Percentiles rank a stretch among this genome's conserved stretches.
These are phyloP conservation scores for Mucor velutinosus DNA, from an alignment of 371 early-diverging fungal species.

Conservation along the genomic window DNA sequence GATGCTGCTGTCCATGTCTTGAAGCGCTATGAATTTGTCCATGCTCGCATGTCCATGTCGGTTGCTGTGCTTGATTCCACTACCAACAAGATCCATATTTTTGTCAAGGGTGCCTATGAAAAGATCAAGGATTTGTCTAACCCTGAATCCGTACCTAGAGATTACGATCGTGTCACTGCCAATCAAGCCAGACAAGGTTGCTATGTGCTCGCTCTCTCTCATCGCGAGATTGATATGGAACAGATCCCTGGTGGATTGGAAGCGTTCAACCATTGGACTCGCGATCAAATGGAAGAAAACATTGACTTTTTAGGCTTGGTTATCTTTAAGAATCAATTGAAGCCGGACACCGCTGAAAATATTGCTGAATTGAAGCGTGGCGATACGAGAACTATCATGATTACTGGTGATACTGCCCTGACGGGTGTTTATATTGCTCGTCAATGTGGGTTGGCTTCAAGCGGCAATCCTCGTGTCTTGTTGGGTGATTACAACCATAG, in stretches of 20 bases:
- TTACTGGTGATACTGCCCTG: slow-evolving; percentile 91
- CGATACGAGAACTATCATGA: slow-evolving; percentile 82
- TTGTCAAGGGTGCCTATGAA: slow-evolving; percentile 86
- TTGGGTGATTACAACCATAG: slow-evolving; percentile 52
- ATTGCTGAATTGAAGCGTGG: slow-evolving; percentile 78
- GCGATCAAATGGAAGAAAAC: slow-evolving; percentile 73
- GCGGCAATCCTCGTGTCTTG: slow-evolving; percentile 33
- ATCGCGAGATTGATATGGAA: slow-evolving; percentile 51
- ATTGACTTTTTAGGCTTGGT: slow-evolving; percentile 73
- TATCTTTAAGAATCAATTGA: slow-evolving; percentile 88
- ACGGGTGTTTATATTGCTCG: slow-evolving; percentile 89
- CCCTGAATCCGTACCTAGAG: slow-evolving; percentile 59
- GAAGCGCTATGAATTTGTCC: slow-evolving; percentile 86
- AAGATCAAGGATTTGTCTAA: slow-evolving; percentile 64
- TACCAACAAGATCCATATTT: slow-evolving; percentile 67
- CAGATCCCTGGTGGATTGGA: slow-evolving; percentile 36
- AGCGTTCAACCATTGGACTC: slow-evolving; percentile 45
- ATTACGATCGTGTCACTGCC: slow-evolving; percentile 61
- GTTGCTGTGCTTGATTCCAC: slow-evolving; percentile 66
- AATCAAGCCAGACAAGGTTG: slow-evolving; percentile 73
- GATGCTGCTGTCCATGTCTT: slow-evolving; percentile 54
- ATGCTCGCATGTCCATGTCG: slow-evolving; percentile 83
- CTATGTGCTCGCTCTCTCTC: slow-evolving; percentile 79
- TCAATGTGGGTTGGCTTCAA: slow-evolving; percentile 71
- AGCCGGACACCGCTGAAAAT: slow-evolving; percentile 73